Percentiles rank a stretch among this genome's conserved stretches.
Conservation (phyloP, 2,329 filamentous ascomycete species). For the Gnomoniopsis sp. region DNA sequence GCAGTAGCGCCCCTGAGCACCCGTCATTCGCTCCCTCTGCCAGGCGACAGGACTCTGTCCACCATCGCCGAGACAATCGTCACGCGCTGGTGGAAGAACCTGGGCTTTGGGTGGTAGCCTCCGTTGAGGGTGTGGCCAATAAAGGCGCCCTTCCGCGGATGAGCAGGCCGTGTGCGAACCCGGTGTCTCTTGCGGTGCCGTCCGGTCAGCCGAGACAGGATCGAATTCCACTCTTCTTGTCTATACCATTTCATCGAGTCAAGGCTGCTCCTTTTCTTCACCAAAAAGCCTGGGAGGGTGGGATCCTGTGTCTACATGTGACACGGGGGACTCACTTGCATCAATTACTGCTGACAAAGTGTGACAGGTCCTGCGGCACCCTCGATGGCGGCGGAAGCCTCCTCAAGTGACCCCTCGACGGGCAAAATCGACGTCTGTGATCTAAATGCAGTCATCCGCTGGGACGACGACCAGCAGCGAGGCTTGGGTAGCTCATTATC, state of each 20-base stretch:
- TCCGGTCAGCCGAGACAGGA: background rate
- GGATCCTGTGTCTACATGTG: constrained; percentile 1
- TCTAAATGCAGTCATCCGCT: background rate
- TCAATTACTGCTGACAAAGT: background rate
- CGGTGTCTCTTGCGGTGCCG: constrained; percentile 3
- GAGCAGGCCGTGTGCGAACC: constrained; percentile 1
- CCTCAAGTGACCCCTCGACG: background rate
- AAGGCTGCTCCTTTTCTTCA: constrained; percentile 1
- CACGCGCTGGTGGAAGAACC: background rate
- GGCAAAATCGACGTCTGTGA: background rate
- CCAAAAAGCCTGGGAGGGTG: constrained; percentile 6
- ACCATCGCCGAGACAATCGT: background rate
- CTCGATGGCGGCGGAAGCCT: background rate
- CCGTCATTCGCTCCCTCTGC: constrained; percentile 1
- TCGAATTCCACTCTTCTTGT: background rate
- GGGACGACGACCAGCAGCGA: background rate
- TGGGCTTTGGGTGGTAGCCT: constrained; percentile 3
- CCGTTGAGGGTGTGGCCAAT: background rate
- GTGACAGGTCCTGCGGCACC: background rate
- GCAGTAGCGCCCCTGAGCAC: background rate
- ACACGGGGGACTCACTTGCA: background rate
- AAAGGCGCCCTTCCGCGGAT: background rate
- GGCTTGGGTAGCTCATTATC: background rate
- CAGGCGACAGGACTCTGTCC: background rate
- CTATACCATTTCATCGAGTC: constrained; percentile 4